Conservation (phyloP, 805 yeast species). For the Nakazawaea anatomiae region DNA sequence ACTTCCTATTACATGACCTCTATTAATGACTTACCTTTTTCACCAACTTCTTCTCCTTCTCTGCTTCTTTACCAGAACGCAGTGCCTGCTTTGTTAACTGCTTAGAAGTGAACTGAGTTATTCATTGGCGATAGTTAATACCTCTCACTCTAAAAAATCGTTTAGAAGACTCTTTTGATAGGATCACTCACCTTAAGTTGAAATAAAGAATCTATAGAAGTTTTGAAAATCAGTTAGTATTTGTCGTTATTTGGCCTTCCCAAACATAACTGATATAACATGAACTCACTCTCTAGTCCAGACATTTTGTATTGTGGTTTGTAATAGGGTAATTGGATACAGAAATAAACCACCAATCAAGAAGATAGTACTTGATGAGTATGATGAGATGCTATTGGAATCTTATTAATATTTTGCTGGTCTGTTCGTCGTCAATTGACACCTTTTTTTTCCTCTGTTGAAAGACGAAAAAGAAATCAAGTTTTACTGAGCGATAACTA, state of each 20-base stretch:
- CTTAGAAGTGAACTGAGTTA: constrained; percentile 75
- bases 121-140: background rate
- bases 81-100: constrained; percentile 86
- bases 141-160: background rate
- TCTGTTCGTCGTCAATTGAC: no score
- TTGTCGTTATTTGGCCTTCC: no score
- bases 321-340: no score
- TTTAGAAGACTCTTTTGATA: no score
- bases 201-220: constrained; percentile 48
- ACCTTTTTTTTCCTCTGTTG: no score
- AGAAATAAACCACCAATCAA: no score
- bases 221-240: constrained; percentile 8
- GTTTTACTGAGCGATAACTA: no score
- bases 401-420: no score
- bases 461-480: no score
- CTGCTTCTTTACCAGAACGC: constrained; percentile 87
- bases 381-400: no score
- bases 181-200: constrained; percentile 43
- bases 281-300: constrained; percentile 34
- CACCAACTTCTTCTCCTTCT: constrained; percentile 77
- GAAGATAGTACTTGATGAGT: no score
- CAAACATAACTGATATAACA: no score
- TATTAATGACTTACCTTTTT: constrained; percentile 47
- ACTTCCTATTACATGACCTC: background rate
- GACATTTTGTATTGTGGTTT: constrained; percentile 21